Evolutionary conservation across 345 rosid species (phyloP).

Genomic region (Moringa oleifera): DNA sequence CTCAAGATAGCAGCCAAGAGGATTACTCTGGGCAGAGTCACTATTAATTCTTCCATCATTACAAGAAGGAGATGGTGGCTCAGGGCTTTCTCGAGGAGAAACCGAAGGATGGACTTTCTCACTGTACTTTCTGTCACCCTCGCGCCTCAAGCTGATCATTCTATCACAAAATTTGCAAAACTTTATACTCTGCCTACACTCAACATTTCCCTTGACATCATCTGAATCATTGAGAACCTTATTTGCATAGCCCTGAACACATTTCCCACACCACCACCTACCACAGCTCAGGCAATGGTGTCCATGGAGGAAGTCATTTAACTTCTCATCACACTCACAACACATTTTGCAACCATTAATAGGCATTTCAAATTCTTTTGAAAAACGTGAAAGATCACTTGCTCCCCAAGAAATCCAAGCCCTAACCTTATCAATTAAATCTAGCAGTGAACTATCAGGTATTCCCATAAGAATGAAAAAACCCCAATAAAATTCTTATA

Average conservation of each 20-base stretch:
- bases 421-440: constrained; percentile 68
- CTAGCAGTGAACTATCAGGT: constrained; percentile 61
- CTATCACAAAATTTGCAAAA: constrained; percentile 63
- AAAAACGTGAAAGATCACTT: constrained; percentile 41
- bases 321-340: constrained; percentile 40
- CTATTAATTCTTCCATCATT: constrained; percentile 16
- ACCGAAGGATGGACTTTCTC: constrained; percentile 77
- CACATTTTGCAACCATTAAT: constrained; percentile 36
- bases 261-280: constrained; percentile 46
- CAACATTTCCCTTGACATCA: constrained; percentile 11
- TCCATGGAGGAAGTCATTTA: constrained; percentile 24
- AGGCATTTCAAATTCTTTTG: constrained; percentile 42
- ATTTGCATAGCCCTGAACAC: constrained; percentile 28
- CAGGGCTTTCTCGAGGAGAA: constrained; percentile 58
- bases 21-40: constrained; percentile 35
- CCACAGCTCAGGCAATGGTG: constrained; percentile 64
- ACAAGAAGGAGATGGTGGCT: constrained; percentile 49
- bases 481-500: constrained; percentile 24
- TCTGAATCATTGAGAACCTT: constrained; percentile 17
- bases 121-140: constrained; percentile 39
- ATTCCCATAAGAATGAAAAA: constrained; percentile 60
- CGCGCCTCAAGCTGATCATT: constrained; percentile 23
- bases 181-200: constrained; percentile 24
- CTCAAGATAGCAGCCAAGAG: constrained; percentile 41
- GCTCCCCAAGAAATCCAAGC: constrained; percentile 66